Evolutionary conservation across 108 stramenopile genomes (phyloP).

Genomic region (Aurantiochytrium sp.): DNA sequence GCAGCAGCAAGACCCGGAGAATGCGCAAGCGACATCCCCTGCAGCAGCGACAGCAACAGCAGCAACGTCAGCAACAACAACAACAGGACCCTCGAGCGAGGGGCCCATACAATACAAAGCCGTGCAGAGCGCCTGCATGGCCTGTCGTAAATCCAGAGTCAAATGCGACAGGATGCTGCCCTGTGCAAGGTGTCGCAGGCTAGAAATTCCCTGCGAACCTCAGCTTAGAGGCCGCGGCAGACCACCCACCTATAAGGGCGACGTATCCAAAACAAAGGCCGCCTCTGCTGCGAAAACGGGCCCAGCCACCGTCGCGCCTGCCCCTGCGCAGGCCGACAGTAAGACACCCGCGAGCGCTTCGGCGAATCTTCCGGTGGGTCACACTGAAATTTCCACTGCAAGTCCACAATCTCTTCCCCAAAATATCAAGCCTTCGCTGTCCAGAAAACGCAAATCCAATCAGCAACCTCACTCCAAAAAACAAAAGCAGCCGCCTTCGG

Average conservation of each 20-base stretch:
- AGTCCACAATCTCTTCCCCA: not conserved
- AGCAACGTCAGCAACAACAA: not conserved
- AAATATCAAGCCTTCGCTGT: not conserved
- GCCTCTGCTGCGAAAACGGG: not conserved
- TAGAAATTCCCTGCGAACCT: not conserved
- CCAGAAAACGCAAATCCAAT: not conserved
- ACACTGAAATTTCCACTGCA: not conserved
- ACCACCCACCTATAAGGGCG: not conserved
- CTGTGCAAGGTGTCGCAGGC: not conserved
- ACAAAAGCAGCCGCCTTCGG: no score
- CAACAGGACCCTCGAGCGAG: not conserved
- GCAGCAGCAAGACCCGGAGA: not conserved
- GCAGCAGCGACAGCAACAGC: not conserved
- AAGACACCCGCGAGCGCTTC: not conserved
- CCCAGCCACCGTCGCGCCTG: not conserved
- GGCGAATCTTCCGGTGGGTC: not conserved
- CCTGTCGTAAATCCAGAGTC: not conserved
- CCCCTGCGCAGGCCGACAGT: not conserved
- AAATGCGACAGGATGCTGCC: not conserved
- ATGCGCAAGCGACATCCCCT: not conserved
- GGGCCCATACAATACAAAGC: not conserved
- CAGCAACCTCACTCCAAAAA: not conserved
- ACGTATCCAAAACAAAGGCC: not conserved
- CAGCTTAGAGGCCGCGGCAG: not conserved
- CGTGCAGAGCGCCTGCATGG: constrained; percentile 1